phyloP scores from a whole-genome alignment of 768 basidiomycete genomes.

The Amanita pallidorosea region DNA sequence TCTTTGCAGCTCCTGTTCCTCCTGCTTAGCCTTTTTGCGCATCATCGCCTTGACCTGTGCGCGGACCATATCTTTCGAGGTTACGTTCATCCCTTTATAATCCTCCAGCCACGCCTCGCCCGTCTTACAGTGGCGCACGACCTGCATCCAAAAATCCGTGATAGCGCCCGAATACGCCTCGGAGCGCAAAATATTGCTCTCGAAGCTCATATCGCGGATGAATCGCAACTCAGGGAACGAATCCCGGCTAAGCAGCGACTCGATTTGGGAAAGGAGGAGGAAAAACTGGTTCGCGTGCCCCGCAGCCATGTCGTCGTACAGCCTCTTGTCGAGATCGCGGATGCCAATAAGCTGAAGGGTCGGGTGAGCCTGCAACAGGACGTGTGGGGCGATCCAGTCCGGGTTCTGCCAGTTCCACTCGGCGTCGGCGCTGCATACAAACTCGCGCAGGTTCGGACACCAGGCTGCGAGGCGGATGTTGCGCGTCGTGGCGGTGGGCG shows the following conservation, averaged over 20 bases:
- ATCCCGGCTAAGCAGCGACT: constrained; percentile 40
- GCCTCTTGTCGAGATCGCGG: constrained; percentile 55
- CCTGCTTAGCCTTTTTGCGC: constrained; percentile 9
- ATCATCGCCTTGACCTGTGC: constrained; percentile 2
- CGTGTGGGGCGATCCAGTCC: constrained; percentile 74
- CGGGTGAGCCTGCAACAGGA: constrained; percentile 55
- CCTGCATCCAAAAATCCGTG: constrained; percentile 31
- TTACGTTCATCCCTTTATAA: neutral
- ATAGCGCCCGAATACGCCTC: constrained; percentile 15
- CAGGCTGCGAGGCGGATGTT: constrained; percentile 45
- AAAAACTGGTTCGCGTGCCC: constrained; percentile 44
- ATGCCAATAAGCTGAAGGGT: constrained; percentile 58
- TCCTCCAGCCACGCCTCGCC: constrained; percentile 1
- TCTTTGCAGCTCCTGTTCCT: constrained; percentile 4
- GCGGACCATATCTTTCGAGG: neutral
- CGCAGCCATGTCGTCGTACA: constrained; percentile 30
- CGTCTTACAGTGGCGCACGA: constrained; percentile 8
- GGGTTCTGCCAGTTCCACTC: constrained; percentile 76
- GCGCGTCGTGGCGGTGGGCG: constrained; percentile 23
- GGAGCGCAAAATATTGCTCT: constrained; percentile 44
- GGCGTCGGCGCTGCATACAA: constrained; percentile 68
- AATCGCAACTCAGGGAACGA: constrained; percentile 54
- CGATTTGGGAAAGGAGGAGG: constrained; percentile 54
- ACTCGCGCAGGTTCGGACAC: constrained; percentile 60
- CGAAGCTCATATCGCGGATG: constrained; percentile 55